Evolutionary conservation across 768 basidiomycete genomes (phyloP), one percentile per base, ranked within the genome.

Genomic region (Boletus sensibilis): DNA sequence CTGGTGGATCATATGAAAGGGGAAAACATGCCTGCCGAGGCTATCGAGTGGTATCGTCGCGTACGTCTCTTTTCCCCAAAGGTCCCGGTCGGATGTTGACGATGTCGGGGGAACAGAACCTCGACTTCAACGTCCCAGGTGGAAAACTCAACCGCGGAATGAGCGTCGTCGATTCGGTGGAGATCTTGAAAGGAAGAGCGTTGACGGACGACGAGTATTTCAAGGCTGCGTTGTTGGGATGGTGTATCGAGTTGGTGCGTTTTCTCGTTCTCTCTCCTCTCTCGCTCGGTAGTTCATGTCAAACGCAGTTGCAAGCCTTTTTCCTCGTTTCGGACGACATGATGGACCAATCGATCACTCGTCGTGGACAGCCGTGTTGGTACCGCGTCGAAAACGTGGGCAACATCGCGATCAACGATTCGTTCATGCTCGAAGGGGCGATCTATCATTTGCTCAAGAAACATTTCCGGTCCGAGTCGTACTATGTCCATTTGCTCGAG

Each of bases 121-220:
- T 98, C 53, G 83, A 94, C 62, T 90, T 94, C 78, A 98, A 98
- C 73, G 89, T 92, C n/a, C 94, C 94, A 0, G 92, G 93, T 40
- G 94, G 94, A 4, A 98, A 98, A 74, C 86, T 98, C 52, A 98
- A 97, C 74, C 86, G 96, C 35, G 94, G 96, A n/a, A 79, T 98
- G 76, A 94, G 93, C 12, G 94, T 97, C 64, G 88, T 94, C 44
- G 96, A 98, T 72, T 90, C 92, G 4, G 90, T 87, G 50, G 87
- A 92, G 74, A 94, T 98, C 69, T 74, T 98, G 57, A 85, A 87
- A 56, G 92, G 89, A 1, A 76, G 83, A 2, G 45, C 75, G 18
- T 74, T 96, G 59, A 78, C 78, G 0, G 92, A 94, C 0, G 85
- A 90, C 6, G 94, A 98, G 75, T 98, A 96, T 76, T 78, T 88